Evolutionary conservation across 192 early-diverging fungal genomes (phyloP), one percentile per base, ranked within the genome.

Genomic region (Umbelopsis sp.): DNA sequence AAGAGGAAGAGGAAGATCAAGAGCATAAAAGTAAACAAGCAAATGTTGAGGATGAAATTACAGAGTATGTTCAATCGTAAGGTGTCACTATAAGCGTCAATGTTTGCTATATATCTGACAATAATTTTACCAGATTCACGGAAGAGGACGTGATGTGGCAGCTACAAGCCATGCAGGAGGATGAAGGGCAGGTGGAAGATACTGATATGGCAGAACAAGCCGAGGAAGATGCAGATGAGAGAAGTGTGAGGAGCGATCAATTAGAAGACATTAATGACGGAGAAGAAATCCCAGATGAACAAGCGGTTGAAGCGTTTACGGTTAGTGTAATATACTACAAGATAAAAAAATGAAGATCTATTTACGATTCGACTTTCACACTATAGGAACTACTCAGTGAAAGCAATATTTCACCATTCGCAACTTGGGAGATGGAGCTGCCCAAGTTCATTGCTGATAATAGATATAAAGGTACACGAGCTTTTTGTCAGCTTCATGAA

Each of bases 351-450:
- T 41, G 37, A 4, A 41, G 37, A 41, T 6, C 1, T 41, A 41
- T 41, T 41, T 41, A 41, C 37, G 37, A 41, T 41, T 3, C 37
- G 10, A 41, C 27, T 23, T 49, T 30, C 10, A 46, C 8, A 37
- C 1, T 16, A 21, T 67, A 88, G 82, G 66, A 78, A 46, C 65
- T 94, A 71, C 75, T 94, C 50, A 80, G 83, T 20, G 93, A 94
- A 67, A 81, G 80, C 33, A 81, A 91, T 18, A 86, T 92, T 20
- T 88, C 83, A n/a, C 92, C 90, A 25, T 95, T 90, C 66, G 84
- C 91, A 23, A 89, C 88, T 6, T 92, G 88, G 86, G 88, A 91
- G 46, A 87, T 83, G 72, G 91, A 93, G 47, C 71, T 88, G 3
- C 82, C 83, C 6, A 89, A 88, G 71, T 76, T 95, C 46, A 84